These are phyloP conservation scores for Aureobasidium sp. DNA, from an alignment of 2,329 filamentous ascomycete species.

Conservation along the genomic window DNA sequence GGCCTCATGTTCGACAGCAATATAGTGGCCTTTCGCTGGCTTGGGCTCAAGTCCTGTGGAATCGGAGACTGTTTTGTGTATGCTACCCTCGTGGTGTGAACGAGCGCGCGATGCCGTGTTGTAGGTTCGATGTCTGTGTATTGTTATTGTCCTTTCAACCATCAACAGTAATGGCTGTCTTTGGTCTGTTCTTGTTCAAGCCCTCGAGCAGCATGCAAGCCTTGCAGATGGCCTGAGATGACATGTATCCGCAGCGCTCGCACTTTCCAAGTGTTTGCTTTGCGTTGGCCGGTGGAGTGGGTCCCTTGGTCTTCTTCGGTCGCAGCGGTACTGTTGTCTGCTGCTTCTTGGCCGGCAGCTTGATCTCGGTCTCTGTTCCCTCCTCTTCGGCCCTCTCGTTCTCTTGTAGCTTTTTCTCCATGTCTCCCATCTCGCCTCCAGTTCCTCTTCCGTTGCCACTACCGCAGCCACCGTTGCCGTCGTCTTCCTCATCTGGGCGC, in stretches of 20 bases:
- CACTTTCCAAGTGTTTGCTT: conserved; percentile 75
- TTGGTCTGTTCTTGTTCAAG: conserved; percentile 64
- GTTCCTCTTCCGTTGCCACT: conserved; percentile 57
- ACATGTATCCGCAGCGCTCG: conserved; percentile 85
- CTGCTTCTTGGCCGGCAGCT: conserved; percentile 14
- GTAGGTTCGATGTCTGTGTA: no score
- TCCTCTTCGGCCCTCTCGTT: conserved; percentile 51
- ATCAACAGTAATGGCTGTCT: conserved; percentile 30
- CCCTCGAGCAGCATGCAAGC: conserved; percentile 85
- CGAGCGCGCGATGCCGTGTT: no score
- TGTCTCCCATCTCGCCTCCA: conserved; percentile 70
- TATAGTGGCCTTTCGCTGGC: no score
- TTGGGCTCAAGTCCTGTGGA: no score
- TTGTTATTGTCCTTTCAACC: neutral
- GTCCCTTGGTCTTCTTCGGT: conserved; percentile 27
- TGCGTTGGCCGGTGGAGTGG: conserved; percentile 23
- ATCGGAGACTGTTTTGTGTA: no score
- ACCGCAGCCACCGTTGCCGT: conserved; percentile 66
- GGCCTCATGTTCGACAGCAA: no score
- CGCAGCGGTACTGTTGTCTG: conserved; percentile 22
- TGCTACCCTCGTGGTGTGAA: no score
- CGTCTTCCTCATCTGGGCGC: conserved; percentile 41
- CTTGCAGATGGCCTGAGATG: conserved; percentile 88
- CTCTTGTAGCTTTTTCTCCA: conserved; percentile 64
- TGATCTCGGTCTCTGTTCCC: conserved; percentile 58